A percentile compares a stretch with the other conserved stretches of the same genome.
Conservation (phyloP, 257 asterid genomes). For the Penstemon davidsonii region DNA sequence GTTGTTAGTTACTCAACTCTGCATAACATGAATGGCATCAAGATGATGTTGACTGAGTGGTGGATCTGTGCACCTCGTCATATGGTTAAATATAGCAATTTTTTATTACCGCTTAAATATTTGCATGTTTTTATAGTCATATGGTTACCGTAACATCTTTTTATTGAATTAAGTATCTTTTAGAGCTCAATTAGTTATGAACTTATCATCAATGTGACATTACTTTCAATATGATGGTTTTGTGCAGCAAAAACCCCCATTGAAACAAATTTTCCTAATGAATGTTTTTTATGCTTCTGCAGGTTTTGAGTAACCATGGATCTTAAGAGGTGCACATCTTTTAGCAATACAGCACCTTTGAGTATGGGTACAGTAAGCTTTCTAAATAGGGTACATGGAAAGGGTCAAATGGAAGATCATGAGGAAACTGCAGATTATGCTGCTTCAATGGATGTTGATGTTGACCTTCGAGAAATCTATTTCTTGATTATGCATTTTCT, state of each 20-base stretch:
- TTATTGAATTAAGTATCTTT: neutral
- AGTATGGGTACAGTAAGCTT: slow-evolving; percentile 46
- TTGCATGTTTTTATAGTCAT: neutral
- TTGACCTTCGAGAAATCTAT: slow-evolving; percentile 82
- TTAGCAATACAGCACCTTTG: slow-evolving; percentile 42
- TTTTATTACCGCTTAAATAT: neutral
- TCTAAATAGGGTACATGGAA: slow-evolving; percentile 45
- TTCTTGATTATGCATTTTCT: slow-evolving; percentile 91
- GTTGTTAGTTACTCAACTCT: too few species aligned
- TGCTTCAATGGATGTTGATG: slow-evolving; percentile 54
- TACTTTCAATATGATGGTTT: slow-evolving; percentile 6
- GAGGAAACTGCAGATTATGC: slow-evolving; percentile 49
- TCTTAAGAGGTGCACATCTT: slow-evolving; percentile 45
- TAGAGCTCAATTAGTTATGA: slow-evolving; percentile 1
- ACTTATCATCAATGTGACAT: neutral
- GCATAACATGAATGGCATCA: too few species aligned
- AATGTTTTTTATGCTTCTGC: slow-evolving; percentile 33
- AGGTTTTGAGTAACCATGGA: slow-evolving; percentile 57
- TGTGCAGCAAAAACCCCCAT: slow-evolving; percentile 13
- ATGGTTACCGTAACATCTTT: neutral
- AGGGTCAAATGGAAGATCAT: slow-evolving; percentile 51
- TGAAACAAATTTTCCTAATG: slow-evolving; percentile 24
- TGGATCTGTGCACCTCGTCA: too few species aligned
- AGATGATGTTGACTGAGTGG: too few species aligned
- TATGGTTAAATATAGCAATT: neutral